Percentiles rank a stretch among this genome's conserved stretches.
Evolutionary conservation across 2,329 filamentous ascomycete genomes (phyloP).

Genomic region (Camillea tinctor): DNA sequence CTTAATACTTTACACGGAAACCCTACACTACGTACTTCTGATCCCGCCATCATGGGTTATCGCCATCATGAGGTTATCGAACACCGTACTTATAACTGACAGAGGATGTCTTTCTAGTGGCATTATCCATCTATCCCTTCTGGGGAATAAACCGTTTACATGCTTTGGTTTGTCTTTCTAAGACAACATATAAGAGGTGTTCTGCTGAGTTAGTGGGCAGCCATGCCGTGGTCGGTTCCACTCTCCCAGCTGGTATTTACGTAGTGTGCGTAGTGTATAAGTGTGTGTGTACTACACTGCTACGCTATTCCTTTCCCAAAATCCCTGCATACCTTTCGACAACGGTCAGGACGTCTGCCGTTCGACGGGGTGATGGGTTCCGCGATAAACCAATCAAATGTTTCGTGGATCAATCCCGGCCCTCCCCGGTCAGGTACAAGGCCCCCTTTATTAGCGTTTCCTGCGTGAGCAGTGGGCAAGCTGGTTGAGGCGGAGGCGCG

Average conservation of each 20-base stretch:
- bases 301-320: too few relatives aligned
- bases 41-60: neutral
- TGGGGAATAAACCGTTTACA: too few relatives aligned
- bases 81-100: too few relatives aligned
- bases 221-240: too few relatives aligned
- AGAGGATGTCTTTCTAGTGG: too few relatives aligned
- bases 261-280: too few relatives aligned
- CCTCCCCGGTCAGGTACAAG: constrained; percentile 1
- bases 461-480: neutral
- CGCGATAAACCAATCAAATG: constrained; percentile 11
- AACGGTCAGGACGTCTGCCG: constrained; percentile 18
- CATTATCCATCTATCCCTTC: too few relatives aligned
- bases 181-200: too few relatives aligned
- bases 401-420: constrained; percentile 1
- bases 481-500: neutral
- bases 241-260: too few relatives aligned
- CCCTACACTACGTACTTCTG: neutral
- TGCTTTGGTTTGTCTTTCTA: too few relatives aligned
- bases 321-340: constrained; percentile 20
- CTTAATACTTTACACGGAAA: neutral
- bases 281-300: too few relatives aligned
- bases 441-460: neutral
- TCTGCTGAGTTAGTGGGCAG: too few relatives aligned
- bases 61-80: neutral
- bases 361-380: constrained; percentile 15